Percentiles rank a stretch among this genome's conserved stretches.
These are phyloP conservation scores for Naegleria lovaniensis DNA, from an alignment of 208 protist genomes.

Conservation along the genomic window DNA sequence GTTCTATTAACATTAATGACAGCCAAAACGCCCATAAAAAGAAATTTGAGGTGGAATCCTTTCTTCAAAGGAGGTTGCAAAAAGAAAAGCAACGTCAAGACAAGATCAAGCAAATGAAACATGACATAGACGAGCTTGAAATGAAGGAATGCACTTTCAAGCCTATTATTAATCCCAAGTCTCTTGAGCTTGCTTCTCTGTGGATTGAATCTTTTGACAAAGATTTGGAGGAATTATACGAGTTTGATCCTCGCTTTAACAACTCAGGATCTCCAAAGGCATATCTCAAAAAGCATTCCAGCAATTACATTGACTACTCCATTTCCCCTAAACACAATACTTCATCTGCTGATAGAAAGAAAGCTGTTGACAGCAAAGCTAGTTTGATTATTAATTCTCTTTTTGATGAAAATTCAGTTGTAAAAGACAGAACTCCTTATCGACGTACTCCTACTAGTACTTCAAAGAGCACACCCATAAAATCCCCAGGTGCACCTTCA, in stretches of 20 bases:
- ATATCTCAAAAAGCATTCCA: not conserved
- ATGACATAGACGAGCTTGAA: not conserved
- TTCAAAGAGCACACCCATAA: not conserved
- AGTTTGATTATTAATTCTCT: not conserved
- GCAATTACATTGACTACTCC: not conserved
- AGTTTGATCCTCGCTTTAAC: not conserved
- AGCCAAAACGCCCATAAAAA: not conserved
- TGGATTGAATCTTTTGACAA: slow-evolving; percentile 1
- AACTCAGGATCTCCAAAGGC: not conserved
- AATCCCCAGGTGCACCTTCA: not conserved
- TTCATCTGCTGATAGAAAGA: not conserved
- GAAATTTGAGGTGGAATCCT: not conserved
- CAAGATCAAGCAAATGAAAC: not conserved
- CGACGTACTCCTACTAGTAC: not conserved
- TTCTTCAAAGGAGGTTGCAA: not conserved
- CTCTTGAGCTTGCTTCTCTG: not conserved
- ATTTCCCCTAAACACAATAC: not conserved
- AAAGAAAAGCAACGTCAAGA: not conserved
- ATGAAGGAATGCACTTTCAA: slow-evolving; percentile 21
- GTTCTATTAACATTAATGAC: not conserved
- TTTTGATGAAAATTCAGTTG: not conserved
- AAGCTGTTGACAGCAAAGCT: not conserved
- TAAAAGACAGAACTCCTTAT: not conserved
- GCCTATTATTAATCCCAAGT: not conserved
- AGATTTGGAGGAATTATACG: not conserved